phyloP scores from a whole-genome alignment of 129 eudicot species.

The Tagetes patula region DNA sequence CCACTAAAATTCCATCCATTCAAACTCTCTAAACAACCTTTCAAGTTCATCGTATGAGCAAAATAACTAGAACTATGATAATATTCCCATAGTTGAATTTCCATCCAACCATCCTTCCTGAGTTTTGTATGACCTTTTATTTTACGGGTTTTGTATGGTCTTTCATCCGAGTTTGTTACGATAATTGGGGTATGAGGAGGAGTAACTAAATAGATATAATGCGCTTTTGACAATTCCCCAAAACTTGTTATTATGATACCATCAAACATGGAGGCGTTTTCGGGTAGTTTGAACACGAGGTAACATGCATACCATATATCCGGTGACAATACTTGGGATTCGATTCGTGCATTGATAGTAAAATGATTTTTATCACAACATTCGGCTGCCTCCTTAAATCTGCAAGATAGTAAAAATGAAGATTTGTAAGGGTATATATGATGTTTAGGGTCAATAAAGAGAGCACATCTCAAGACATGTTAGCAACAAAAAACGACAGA shows the following conservation, averaged over 20 bases:
- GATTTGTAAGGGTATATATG: too few relatives aligned
- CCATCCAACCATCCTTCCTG: constrained; percentile 33
- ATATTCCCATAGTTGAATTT: background rate
- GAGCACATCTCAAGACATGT: too few relatives aligned
- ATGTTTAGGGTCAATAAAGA: too few relatives aligned
- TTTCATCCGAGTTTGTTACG: too few relatives aligned
- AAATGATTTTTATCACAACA: background rate
- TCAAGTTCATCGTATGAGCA: too few relatives aligned
- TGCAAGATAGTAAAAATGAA: background rate
- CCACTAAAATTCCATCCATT: background rate
- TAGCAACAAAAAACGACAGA: too few relatives aligned
- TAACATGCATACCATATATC: constrained; percentile 14
- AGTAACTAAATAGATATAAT: background rate
- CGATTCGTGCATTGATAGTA: background rate
- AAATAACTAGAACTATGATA: too few relatives aligned
- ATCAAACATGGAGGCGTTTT: background rate
- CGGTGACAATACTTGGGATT: background rate
- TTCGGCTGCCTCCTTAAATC: constrained; percentile 5
- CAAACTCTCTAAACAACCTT: background rate
- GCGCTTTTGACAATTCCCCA: background rate
- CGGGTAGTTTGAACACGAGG: constrained; percentile 23
- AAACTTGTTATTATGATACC: background rate
- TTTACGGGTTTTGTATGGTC: background rate
- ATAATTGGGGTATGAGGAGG: background rate
- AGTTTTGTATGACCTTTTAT: constrained; percentile 29